Conservation (phyloP, 176 grass and related monocot species). For the Hordeum vulgare region DNA sequence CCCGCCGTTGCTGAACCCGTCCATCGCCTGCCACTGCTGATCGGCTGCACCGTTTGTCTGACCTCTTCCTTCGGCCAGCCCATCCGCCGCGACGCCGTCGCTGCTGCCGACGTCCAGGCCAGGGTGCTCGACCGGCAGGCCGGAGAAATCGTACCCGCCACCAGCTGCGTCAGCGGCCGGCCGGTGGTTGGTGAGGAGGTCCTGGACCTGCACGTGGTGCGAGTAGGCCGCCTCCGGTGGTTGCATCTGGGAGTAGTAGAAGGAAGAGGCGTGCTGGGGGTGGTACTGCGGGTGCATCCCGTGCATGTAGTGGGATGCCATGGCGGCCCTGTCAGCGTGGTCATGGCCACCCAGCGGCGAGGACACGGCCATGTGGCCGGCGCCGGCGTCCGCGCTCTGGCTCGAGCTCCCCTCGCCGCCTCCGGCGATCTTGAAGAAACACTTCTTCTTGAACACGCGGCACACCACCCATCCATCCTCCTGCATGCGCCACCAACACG, state of each 20-base stretch:
- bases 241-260: constrained; percentile 71
- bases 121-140: constrained; percentile 48
- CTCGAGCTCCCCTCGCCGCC: constrained; percentile 39
- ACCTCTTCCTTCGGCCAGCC: constrained; percentile 41
- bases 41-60: constrained; percentile 11
- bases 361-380: constrained; percentile 29
- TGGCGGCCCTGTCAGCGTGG: constrained; percentile 19
- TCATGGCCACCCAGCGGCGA: constrained; percentile 27
- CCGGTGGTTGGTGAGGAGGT: constrained; percentile 89
- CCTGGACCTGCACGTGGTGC: constrained; percentile 86
- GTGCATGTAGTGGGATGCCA: constrained; percentile 54
- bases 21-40: constrained; percentile 70
- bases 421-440: constrained; percentile 78
- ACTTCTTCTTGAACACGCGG: constrained; percentile 99
- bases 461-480: constrained; percentile 98
- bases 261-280: constrained; percentile 43
- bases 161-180: constrained; percentile 23
- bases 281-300: constrained; percentile 50
- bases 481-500: constrained; percentile 23
- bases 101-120: constrained; percentile 43
- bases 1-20: constrained; percentile 49
- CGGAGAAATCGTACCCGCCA: constrained; percentile 65
- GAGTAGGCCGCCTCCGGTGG: constrained; percentile 34
- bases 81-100: constrained; percentile 18
- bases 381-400: constrained; percentile 32